A percentile compares a stretch with the other conserved stretches of the same genome.
phyloP scores from a whole-genome alignment of 139 green algal genomes.

The Chlorella sp. region DNA sequence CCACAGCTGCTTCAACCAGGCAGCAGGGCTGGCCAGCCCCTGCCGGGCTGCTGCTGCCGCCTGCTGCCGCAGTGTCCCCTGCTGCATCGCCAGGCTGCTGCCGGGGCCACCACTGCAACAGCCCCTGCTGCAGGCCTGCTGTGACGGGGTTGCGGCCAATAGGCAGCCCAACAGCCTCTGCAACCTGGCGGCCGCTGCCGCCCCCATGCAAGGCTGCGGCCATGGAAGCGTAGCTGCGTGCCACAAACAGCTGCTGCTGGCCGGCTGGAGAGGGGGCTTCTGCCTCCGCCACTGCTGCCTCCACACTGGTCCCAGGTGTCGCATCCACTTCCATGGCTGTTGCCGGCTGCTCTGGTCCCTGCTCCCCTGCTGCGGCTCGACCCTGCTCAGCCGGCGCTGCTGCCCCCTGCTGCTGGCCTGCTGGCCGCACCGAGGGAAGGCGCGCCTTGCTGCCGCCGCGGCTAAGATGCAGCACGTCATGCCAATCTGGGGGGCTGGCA shows the following conservation, averaged over 20 bases:
- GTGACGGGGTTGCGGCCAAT: background rate
- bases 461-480: background rate
- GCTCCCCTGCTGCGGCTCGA: background rate
- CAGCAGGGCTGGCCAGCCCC: background rate
- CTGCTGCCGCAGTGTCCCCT: background rate
- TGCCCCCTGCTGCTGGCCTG: background rate
- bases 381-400: background rate
- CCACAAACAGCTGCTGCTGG: slow-evolving; percentile 17
- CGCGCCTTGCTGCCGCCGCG: background rate
- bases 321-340: slow-evolving; percentile 4
- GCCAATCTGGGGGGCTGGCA: slow-evolving; percentile 1
- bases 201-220: background rate
- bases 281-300: slow-evolving; percentile 6
- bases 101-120: slow-evolving; percentile 17
- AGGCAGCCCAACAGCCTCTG: background rate
- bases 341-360: background rate
- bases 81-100: background rate
- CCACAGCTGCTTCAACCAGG: slow-evolving; percentile 31
- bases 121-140: background rate
- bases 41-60: background rate
- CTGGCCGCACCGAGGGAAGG: background rate
- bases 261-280: background rate
- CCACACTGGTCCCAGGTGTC: background rate
- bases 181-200: background rate
- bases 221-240: background rate